phyloP scores from a whole-genome alignment of 2,329 filamentous ascomycete species.

The Fusarium sacchari region DNA sequence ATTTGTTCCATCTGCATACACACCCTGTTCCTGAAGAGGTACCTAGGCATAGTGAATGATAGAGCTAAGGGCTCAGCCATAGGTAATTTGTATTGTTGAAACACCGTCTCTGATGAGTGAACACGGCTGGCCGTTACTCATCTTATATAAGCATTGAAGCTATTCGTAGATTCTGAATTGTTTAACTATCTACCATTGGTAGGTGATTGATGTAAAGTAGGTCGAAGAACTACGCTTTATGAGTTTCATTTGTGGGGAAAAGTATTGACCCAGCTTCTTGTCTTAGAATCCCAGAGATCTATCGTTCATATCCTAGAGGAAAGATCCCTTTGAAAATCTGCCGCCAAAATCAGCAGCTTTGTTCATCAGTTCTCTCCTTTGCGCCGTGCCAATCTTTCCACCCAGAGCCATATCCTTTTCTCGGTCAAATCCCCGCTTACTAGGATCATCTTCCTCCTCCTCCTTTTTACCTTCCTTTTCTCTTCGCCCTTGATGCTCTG shows the following conservation, averaged over 20 bases:
- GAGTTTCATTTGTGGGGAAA: background rate
- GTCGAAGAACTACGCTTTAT: background rate
- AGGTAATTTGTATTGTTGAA: background rate
- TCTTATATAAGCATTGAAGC: background rate
- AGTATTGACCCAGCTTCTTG: background rate
- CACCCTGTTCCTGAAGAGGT: background rate
- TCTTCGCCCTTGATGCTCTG: conserved; percentile 59
- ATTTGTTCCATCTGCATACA: conserved; percentile 29
- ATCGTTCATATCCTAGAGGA: conserved; percentile 51
- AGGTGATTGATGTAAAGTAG: background rate
- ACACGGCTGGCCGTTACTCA: background rate
- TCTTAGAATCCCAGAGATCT: background rate
- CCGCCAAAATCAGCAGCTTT: conserved; percentile 84
- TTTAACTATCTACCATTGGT: background rate
- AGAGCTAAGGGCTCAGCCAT: background rate
- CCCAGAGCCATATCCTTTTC: conserved; percentile 93
- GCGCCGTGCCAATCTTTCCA: conserved; percentile 74
- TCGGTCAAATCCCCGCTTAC: conserved; percentile 85
- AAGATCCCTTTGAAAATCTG: conserved; percentile 81
- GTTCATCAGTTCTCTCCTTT: conserved; percentile 81
- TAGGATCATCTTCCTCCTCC: conserved; percentile 91
- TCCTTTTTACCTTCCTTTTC: conserved; percentile 51
- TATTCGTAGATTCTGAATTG: background rate
- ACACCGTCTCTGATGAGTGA: background rate
- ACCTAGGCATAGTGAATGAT: background rate